These are phyloP conservation scores for Oryza glumipatula DNA, from an alignment of 176 grass and related monocot species.

Conservation along the genomic window DNA sequence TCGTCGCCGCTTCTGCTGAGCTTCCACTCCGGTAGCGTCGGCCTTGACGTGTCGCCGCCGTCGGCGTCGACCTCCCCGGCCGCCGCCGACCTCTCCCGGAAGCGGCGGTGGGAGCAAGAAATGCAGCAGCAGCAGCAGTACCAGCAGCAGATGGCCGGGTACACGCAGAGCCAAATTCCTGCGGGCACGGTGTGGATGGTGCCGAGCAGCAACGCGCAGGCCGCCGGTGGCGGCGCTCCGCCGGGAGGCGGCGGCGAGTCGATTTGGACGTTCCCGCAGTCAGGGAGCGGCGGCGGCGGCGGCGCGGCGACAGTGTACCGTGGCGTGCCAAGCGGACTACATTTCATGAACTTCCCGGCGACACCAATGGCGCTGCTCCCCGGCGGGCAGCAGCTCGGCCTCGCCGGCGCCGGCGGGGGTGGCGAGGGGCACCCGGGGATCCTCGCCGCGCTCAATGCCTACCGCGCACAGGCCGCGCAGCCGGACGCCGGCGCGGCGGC, in stretches of 20 bases:
- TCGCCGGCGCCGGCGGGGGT: conserved; percentile 8
- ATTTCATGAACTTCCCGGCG: conserved; percentile 63
- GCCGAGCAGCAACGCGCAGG: conserved; percentile 70
- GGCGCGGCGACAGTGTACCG: conserved; percentile 58
- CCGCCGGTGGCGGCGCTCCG: conserved; percentile 20
- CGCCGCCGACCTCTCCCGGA: conserved; percentile 52
- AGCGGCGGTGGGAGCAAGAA: conserved; percentile 76
- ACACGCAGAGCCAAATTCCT: conserved; percentile 75
- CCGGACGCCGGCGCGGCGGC: conserved; percentile 43
- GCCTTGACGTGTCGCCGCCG: conserved; percentile 59
- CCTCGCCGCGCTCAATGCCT: conserved; percentile 56
- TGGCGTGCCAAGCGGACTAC: conserved; percentile 69
- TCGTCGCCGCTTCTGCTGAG: conserved; percentile 69
- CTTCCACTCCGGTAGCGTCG: conserved; percentile 80
- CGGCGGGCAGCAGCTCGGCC: conserved; percentile 50
- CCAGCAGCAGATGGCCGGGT: conserved; percentile 89
- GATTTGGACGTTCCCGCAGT: conserved; percentile 81
- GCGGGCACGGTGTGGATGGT: conserved; percentile 87
- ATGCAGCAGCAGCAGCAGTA: conserved; percentile 57
- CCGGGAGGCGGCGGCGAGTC: conserved; percentile 46
- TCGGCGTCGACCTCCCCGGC: conserved; percentile 40
- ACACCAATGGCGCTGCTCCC: conserved; percentile 50
- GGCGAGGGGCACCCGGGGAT: conserved; percentile 53
- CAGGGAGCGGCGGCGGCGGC: conserved; percentile 18
- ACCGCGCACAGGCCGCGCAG: conserved; percentile 53